Conservation (phyloP, 1,284 basidiomycete genomes). For the Takashimella tepidaria region DNA sequence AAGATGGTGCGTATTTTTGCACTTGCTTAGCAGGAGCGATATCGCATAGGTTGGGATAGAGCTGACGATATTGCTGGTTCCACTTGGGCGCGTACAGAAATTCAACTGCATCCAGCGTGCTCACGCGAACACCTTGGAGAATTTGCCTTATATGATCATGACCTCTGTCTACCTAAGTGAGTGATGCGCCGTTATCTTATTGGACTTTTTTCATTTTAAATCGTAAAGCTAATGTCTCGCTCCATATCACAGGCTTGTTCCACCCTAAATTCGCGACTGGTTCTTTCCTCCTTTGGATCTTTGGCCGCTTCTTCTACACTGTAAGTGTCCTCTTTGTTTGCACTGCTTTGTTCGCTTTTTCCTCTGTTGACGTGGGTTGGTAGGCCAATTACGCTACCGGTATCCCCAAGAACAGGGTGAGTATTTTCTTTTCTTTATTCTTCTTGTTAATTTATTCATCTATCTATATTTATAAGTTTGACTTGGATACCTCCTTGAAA, state of each 20-base stretch:
- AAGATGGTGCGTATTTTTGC: constrained; percentile 27
- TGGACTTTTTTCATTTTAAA: neutral
- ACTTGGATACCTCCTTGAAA: neutral
- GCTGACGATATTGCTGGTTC: neutral
- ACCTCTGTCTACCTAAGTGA: constrained; percentile 28
- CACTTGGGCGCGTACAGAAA: constrained; percentile 13
- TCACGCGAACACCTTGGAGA: constrained; percentile 43
- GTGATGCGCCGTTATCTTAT: constrained; percentile 7
- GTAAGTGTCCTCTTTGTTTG: constrained; percentile 17
- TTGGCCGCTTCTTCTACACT: constrained; percentile 33
- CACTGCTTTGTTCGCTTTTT: too few species aligned
- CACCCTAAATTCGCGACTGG: constrained; percentile 31
- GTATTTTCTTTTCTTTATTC: constrained; percentile 2
- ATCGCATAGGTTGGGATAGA: too few species aligned
- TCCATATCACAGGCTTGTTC: constrained; percentile 25
- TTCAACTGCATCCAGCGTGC: constrained; percentile 43
- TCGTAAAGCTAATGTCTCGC: neutral
- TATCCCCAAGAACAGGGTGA: constrained; percentile 18
- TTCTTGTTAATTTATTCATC: neutral
- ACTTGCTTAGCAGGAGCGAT: too few species aligned
- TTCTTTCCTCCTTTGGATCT: constrained; percentile 18
- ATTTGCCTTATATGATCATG: constrained; percentile 25
- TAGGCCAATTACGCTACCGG: constrained; percentile 29
- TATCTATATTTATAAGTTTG: neutral
- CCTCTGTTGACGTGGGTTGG: too few species aligned